Percentiles rank a stretch among this genome's conserved stretches.
phyloP scores from a whole-genome alignment of 495 filamentous ascomycete genomes.

The Cenococcum geophilum region DNA sequence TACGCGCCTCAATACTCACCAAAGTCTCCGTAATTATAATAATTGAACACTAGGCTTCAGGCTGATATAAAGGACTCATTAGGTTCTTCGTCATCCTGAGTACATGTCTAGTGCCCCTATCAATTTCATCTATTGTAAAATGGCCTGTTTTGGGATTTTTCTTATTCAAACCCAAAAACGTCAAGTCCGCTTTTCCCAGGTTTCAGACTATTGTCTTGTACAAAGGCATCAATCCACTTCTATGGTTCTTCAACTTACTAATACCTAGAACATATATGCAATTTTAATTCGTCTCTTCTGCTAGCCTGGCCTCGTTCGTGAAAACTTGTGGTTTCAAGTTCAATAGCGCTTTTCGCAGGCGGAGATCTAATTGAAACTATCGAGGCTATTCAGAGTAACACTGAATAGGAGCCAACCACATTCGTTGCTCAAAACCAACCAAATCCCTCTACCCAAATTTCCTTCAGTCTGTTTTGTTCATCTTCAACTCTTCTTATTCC shows the following conservation, averaged over 20 bases:
- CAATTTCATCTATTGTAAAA: background rate
- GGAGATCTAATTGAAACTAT: background rate
- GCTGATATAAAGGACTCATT: no score
- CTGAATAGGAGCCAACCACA: background rate
- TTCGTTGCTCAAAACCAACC: background rate
- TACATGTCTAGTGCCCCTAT: background rate
- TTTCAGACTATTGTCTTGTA: background rate
- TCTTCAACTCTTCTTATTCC: background rate
- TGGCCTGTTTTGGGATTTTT: background rate
- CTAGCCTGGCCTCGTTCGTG: no score
- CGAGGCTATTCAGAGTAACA: background rate
- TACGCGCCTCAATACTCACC: no score
- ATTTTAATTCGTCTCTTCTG: no score
- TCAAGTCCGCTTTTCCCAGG: background rate
- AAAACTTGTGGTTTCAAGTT: no score
- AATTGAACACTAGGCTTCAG: no score
- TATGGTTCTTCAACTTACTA: background rate
- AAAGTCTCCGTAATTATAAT: no score
- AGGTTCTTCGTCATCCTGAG: background rate
- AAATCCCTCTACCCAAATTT: background rate
- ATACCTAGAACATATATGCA: no score
- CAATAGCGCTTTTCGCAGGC: no score
- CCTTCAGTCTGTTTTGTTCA: background rate
- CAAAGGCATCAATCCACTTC: background rate
- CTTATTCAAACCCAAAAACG: slow-evolving; percentile 8